A percentile compares a stretch with the other conserved stretches of the same genome.
Evolutionary conservation across 2,329 filamentous ascomycete species (phyloP).

Genomic region (Botrytis aclada): DNA sequence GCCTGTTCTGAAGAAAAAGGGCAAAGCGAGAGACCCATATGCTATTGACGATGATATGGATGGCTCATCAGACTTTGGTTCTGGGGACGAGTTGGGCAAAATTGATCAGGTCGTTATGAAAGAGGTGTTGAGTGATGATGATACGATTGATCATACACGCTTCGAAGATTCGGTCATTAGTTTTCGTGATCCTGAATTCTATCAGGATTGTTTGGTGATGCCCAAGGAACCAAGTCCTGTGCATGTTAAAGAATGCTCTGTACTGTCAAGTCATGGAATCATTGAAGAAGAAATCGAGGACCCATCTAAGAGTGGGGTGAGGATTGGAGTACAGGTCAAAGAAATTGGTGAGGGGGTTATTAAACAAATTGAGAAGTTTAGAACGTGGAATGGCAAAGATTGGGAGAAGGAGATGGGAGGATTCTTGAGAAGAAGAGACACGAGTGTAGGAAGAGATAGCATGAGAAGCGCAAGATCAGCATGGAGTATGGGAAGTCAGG

Average conservation of each 20-base stretch:
- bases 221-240: constrained; percentile 6
- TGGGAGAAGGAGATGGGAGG: constrained; percentile 30
- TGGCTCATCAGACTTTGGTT: constrained; percentile 12
- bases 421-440: constrained; percentile 13
- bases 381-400: constrained; percentile 36
- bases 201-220: constrained; percentile 31
- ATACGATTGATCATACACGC: background rate
- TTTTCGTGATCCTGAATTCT: constrained; percentile 33
- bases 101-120: constrained; percentile 12
- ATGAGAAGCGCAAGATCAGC: background rate
- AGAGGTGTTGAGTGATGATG: constrained; percentile 14
- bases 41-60: constrained; percentile 8
- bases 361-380: constrained; percentile 27
- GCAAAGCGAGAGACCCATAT: background rate
- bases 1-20: constrained; percentile 1
- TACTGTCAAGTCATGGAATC: background rate
- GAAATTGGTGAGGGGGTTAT: constrained; percentile 1
- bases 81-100: background rate
- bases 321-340: background rate
- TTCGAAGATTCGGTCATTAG: constrained; percentile 20
- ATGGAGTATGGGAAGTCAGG: background rate
- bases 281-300: constrained; percentile 2
- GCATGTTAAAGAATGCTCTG: constrained; percentile 12
- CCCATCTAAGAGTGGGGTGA: background rate
- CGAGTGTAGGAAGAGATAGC: constrained; percentile 14